Evolutionary conservation across 1,284 basidiomycete genomes (phyloP), one percentile per base, ranked within the genome.

Genomic region (Laetiporus sulphureus): DNA sequence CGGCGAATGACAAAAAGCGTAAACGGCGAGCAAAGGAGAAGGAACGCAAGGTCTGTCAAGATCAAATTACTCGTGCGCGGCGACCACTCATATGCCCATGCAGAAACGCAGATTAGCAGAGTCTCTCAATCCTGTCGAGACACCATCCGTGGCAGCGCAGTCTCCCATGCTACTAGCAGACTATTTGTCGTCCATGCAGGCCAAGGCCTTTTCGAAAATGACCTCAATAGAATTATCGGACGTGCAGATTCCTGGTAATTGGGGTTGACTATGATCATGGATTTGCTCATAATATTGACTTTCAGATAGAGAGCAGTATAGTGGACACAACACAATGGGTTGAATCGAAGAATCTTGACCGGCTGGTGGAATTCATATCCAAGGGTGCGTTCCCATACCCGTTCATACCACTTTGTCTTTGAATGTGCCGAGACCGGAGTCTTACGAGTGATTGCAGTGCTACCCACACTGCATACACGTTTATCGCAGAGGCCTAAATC

Each of bases 171-270:
- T 67, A 45, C 64, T 86, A n/a, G 68, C 72, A 10, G 70, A 74
- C 33, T 87, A 83, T 57, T 57, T 89, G 21, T 62, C 72, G 6
- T 56, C 70, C 13, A 68, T 78, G 61, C 84, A 90, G 58, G 68
- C 69, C 29, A 84, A 77, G 54, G 68, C 75, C 2, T 81, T 80
- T 51, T 66, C 76, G 3, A 74, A 81, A 41, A 61, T 83, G 55
- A 83, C 83, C 12, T 61, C 62, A 5, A 65, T 91, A 36, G 89
- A 92, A 62, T 69, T 89, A 36, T 72, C 76, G 18, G 87, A 91
- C 49, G 66, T 80, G 25, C 68, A 68, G 44, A 81, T 91, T 62
- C 79, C 81, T 57, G 79, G 89, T 87, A 60, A 49, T 69, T 59
- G 7, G 19, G 18, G 21, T 15, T 35, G n/a, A 16, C n/a, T n/a